Base-by-base conservation (phyloP, 1,284 basidiomycete species). In the Melampsora medusae region DNA sequence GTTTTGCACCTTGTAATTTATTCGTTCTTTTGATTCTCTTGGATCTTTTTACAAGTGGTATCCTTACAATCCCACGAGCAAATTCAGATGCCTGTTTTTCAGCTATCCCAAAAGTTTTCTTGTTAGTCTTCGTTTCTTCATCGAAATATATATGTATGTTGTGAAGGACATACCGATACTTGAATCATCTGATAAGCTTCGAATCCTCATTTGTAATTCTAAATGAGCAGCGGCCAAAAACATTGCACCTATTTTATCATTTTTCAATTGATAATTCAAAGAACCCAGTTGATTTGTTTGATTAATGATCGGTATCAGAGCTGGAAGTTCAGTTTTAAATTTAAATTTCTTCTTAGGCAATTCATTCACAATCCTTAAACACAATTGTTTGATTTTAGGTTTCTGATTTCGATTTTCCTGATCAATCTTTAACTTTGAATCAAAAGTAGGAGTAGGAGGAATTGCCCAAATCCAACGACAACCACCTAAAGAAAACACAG, bases 381-480 rank as follows among this genome's bases (percentile, higher is more conserved):
- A 75, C 17, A 75, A 56, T 67, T 75, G 72, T 28, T 59, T 59
- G 14, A 42, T 10, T 17, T 22, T 22, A 6, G 53, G 53, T 22
- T 17, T 22, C 5, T 22, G 5, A 22, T 22, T 4, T 14, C 22
- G 1, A 14, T 59, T 7, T 1, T 25, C 17, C 9, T 53, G 16
- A 48, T 64, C 33, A 0, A 50, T 19, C 10, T 42, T 42, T 9
- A 4, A 35, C 19, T 62, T 28, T 12, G 53, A 53, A 7, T 35
- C 9, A 2, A n/a, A 28, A 46, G 53, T 53, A 7, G 3, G 64
- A 31, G 64, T 67, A 19, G 35, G 5, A 17, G 72, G 72, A 6
- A 33, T 59, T 22, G 53, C 64, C 64, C 64, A 67, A 19, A 61
- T 49, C 72, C 72, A 75, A 14, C 56, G 31, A 75, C 65, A 67